Conservation (phyloP, 257 asterid species). For the Gynochthodes officinalis region DNA sequence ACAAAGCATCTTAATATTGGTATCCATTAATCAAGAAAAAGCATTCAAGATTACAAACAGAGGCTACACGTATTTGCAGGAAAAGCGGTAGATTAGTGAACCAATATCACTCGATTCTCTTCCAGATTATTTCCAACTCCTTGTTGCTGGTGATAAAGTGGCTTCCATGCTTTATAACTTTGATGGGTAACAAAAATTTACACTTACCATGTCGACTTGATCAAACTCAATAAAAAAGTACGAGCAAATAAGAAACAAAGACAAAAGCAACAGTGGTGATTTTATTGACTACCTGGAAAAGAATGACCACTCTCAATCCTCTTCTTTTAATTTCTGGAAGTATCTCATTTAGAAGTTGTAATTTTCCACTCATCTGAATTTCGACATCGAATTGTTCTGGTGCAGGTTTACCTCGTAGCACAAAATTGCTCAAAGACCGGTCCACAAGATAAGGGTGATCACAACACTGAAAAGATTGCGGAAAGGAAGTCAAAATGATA, state of each 20-base stretch:
- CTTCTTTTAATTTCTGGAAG: constrained; percentile 49
- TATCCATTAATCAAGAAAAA: background rate
- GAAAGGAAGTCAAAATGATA: constrained; percentile 15
- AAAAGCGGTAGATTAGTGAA: background rate
- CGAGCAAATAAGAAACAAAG: background rate
- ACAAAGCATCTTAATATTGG: background rate
- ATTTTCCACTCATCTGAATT: constrained; percentile 54
- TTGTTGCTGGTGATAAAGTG: background rate
- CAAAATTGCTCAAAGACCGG: constrained; percentile 34
- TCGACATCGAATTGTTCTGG: constrained; percentile 46
- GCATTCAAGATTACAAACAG: background rate
- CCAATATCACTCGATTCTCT: background rate
- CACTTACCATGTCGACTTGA: background rate
- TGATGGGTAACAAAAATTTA: background rate
- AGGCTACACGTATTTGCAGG: background rate
- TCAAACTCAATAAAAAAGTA: background rate
- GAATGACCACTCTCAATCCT: constrained; percentile 51
- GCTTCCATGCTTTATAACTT: background rate
- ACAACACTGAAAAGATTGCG: constrained; percentile 43
- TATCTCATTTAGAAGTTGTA: constrained; percentile 51
- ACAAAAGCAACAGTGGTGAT: background rate
- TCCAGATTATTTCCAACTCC: background rate
- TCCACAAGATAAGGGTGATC: constrained; percentile 72
- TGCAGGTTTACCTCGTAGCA: constrained; percentile 34
- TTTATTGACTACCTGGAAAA: constrained; percentile 45